Evolutionary conservation across 441 rosid species (phyloP), one percentile per base, ranked within the genome.

Genomic region (Manihot esculenta): DNA sequence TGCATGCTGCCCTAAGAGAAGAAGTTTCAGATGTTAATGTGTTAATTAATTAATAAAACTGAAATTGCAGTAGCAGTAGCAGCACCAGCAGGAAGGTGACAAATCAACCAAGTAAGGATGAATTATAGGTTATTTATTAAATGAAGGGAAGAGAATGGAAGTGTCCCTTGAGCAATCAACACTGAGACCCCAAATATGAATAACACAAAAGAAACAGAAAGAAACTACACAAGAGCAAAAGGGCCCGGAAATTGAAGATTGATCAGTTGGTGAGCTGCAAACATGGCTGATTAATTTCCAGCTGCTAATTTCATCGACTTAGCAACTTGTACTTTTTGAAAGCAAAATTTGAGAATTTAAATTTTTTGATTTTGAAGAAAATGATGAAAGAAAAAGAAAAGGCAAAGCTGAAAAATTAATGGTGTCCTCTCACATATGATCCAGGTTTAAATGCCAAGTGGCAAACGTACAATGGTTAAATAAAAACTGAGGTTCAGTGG

Each of bases 251-350:
- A 33, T 42, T 0, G 20, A 61, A 51, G 54, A 42, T 42, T 47
- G 71, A 77, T 77, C 48, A 64, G 83, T 79, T 63, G 85, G 76
- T 72, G 72, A 79, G 70, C 73, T 60, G 55, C 82, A 75, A 48
- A 4, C 13, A 27, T 68, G 62, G 0, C 42, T 38, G 42, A 38
- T 60, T 42, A n/a, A n/a, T 21, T 26, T 59, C 33, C 74, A 68
- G 24, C 55, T 64, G 72, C 55, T 59, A 26, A 45, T 41, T 45
- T 56, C 50, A 68, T 59, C 71, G 70, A 73, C 69, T 75, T 60
- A 69, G 64, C 70, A 62, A 41, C 26, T 48, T 10, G 59, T 56
- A 9, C 44, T 62, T 60, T n/a, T 48, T 23, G n/a, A 48, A 45
- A 62, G 15, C 56, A 11, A 24, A 33, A 41, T 20, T 17, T 60